These are phyloP conservation scores for Kingdonia uniflora DNA, from an alignment of 164 flowering plant genomes.

Conservation along the genomic window DNA sequence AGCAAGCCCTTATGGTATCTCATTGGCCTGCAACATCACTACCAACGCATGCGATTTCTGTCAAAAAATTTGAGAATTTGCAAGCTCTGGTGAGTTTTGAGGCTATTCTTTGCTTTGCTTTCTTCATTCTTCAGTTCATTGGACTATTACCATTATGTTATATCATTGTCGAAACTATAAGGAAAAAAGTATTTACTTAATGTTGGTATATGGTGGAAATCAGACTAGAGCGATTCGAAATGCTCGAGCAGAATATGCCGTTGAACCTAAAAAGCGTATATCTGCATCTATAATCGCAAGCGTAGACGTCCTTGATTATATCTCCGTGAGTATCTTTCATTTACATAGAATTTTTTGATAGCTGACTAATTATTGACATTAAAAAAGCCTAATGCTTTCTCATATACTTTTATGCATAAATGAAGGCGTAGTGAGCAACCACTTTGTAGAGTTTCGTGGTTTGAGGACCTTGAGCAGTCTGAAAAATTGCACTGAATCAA, in stretches of 20 bases:
- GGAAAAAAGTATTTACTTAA: neutral
- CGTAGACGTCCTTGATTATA: conserved; percentile 53
- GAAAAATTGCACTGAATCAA: no score
- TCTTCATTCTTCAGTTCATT: no score
- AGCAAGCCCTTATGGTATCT: conserved; percentile 73
- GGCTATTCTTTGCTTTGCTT: no score
- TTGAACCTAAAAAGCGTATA: conserved; percentile 84
- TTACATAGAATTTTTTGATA: conserved; percentile 1
- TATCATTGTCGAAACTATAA: neutral
- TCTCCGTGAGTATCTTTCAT: conserved; percentile 46
- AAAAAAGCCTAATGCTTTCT: no score
- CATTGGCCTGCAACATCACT: conserved; percentile 72
- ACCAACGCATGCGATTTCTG: conserved; percentile 42
- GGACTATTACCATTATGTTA: no score
- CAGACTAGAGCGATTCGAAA: conserved; percentile 83
- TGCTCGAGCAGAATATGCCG: conserved; percentile 94
- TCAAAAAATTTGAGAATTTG: conserved; percentile 73
- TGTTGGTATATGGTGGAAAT: neutral
- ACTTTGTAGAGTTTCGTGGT: no score
- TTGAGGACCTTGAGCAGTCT: no score
- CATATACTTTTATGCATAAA: no score
- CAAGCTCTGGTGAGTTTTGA: conserved; percentile 64
- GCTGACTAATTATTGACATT: no score
- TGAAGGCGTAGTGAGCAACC: no score
- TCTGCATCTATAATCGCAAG: conserved; percentile 82